Evolutionary conservation across 495 filamentous ascomycete species (phyloP), one percentile per base, ranked within the genome.

Genomic region (Trichoderma gamsii): DNA sequence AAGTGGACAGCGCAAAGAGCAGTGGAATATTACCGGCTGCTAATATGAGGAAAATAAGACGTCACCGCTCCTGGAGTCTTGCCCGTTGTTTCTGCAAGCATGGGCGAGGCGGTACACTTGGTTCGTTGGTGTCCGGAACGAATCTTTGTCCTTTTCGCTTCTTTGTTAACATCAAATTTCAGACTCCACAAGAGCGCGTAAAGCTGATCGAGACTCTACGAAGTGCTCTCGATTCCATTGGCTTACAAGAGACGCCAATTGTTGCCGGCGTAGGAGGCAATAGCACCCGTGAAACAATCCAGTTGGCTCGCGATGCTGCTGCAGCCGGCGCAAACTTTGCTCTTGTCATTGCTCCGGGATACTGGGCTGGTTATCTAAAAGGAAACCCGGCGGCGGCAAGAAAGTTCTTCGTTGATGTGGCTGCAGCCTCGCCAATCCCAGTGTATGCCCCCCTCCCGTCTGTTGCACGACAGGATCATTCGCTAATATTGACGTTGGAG

Each of bases 211-310:
- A 25, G 21, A 56, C 51, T 21, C 51, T 56, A n/a, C 51, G 51
- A 25, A 21, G 2, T 56, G 21, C 51, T 23, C 51, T 56, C 21
- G n/a, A 56, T n/a, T 56, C 51, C 2, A 56, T 56, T 56, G n/a
- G n/a, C n/a, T 11, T 21, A 21, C 51, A 25, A 21, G n/a, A 18
- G 3, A 29, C 27, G 11, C 90, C 90, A 27, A 76, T 93, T 64
- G 89, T 93, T 67, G 90, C 90, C 43, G 90, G 90, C 29, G 88
- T 86, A 70, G 89, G 89, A 35, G 85, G 87, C 49, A 85, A 90
- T 69, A 91, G 89, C 3, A 90, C 87, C 12, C 87, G 88, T 49
- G 90, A 92, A 73, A 88, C 88, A 35, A 87, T 93, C 73, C 81
- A 86, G 51, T 77, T 90, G 63, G 90, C 88, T 76, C 81, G 82